Evolutionary conservation across 208 protist species (phyloP).

Genomic region (Leishmania gerbilli): DNA sequence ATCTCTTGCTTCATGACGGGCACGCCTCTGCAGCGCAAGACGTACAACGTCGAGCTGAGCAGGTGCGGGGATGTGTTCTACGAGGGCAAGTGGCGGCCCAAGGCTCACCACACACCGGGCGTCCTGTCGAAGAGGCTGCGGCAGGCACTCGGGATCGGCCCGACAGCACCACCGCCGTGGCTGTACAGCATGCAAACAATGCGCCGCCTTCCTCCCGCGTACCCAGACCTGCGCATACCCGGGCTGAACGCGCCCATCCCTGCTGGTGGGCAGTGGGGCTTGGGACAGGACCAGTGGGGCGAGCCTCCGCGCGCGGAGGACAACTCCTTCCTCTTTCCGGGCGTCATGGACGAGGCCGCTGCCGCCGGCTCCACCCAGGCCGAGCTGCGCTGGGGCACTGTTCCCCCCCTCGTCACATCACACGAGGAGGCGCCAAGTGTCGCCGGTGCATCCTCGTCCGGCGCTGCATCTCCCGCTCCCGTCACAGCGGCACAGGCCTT

Average conservation of each 20-base stretch:
- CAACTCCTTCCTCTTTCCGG: conserved; percentile 84
- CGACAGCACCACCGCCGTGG: conserved; percentile 97
- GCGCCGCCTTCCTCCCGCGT: conserved; percentile 98
- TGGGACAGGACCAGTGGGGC: conserved; percentile 97
- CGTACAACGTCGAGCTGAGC: conserved; percentile 87
- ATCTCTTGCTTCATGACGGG: conserved; percentile 98
- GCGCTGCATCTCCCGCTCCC: conserved; percentile 18
- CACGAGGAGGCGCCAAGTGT: conserved; percentile 2
- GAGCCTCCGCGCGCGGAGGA: conserved; percentile 91
- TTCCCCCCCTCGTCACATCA: conserved; percentile 30
- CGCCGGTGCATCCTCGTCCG: background rate
- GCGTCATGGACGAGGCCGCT: conserved; percentile 81
- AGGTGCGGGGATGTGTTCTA: conserved; percentile 97
- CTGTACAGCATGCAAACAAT: conserved; percentile 99
- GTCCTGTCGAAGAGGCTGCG: conserved; percentile 91
- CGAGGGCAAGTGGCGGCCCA: conserved; percentile 96
- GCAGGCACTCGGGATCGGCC: conserved; percentile 97
- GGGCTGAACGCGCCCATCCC: conserved; percentile 99
- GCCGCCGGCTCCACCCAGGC: conserved; percentile 14
- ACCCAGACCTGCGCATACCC: conserved; percentile 97
- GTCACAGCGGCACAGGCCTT: conserved; percentile 10
- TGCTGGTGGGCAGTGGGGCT: conserved; percentile 93
- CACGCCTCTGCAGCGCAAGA: conserved; percentile 92
- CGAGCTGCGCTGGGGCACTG: conserved; percentile 41
- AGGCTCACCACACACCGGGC: conserved; percentile 63